Percentiles rank a stretch among this genome's conserved stretches.
phyloP scores from a whole-genome alignment of 208 protist species.

The Crithidia bombi region DNA sequence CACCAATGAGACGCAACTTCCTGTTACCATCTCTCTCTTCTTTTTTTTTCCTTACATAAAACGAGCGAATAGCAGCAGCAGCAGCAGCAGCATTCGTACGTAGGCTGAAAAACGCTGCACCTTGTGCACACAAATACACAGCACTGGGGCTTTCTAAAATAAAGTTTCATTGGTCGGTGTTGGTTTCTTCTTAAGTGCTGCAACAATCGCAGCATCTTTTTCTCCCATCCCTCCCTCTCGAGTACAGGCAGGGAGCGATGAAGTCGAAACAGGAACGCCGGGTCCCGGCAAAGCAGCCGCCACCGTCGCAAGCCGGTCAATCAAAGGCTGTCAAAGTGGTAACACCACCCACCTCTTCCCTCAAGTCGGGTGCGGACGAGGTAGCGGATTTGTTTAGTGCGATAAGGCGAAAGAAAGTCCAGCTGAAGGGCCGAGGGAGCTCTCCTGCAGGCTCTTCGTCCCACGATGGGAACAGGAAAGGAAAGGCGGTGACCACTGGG shows the following conservation, averaged over 20 bases:
- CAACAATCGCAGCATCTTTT: too few relatives aligned
- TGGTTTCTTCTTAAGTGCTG: too few relatives aligned
- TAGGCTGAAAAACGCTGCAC: too few relatives aligned
- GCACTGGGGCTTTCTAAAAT: too few relatives aligned
- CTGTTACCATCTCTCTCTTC: background rate
- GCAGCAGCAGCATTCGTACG: too few relatives aligned
- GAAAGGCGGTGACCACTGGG: background rate
- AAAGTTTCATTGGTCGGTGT: too few relatives aligned
- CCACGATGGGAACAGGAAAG: background rate
- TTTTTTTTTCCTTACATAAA: constrained; percentile 4
- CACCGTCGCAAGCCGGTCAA: background rate
- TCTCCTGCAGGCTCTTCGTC: background rate
- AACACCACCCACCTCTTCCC: background rate
- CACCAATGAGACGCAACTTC: too few relatives aligned
- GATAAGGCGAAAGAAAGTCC: constrained; percentile 28
- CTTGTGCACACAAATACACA: too few relatives aligned
- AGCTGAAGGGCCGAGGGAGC: background rate
- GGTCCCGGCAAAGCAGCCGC: constrained; percentile 12
- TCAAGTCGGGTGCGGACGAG: constrained; percentile 26
- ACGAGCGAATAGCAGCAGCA: too few relatives aligned
- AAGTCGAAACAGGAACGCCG: constrained; percentile 17
- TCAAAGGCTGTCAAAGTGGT: background rate
- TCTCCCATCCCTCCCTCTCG: too few relatives aligned
- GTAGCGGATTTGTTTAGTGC: constrained; percentile 27
- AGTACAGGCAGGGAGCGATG: too few relatives aligned